phyloP scores from a whole-genome alignment of 2,329 filamentous ascomycete genomes.

The Cercospora sp. region DNA sequence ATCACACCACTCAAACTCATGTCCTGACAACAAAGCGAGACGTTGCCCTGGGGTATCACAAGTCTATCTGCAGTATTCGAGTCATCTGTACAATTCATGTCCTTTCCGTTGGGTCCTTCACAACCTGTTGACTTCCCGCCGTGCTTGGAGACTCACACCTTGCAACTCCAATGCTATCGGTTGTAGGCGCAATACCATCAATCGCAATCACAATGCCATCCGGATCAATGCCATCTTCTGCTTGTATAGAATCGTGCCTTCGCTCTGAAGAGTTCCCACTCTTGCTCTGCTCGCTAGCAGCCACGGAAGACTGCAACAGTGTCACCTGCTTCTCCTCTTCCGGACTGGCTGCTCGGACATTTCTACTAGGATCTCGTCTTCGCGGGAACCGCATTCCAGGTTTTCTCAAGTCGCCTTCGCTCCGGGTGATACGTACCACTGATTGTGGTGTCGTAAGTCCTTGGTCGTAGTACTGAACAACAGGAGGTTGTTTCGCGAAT shows the following conservation, averaged over 20 bases:
- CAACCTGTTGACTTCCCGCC: not conserved
- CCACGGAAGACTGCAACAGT: not conserved
- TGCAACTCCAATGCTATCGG: not conserved
- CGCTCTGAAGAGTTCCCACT: not conserved
- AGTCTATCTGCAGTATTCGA: not conserved
- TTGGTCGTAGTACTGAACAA: not conserved
- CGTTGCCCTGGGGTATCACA: not conserved
- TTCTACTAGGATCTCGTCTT: not conserved
- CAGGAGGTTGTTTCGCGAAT: not conserved
- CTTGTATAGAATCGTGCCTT: not conserved
- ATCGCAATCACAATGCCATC: not conserved
- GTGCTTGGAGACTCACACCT: not conserved
- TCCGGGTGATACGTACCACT: not conserved
- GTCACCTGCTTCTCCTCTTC: not conserved
- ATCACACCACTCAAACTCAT: not conserved
- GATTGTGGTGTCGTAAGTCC: not conserved
- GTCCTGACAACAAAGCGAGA: not conserved
- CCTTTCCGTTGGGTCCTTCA: not conserved
- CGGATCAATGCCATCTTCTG: not conserved
- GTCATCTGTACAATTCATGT: not conserved
- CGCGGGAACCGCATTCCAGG: slow-evolving; percentile 1
- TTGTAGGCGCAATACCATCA: not conserved
- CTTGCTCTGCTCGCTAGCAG: not conserved
- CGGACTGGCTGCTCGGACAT: not conserved
- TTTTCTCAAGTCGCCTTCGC: slow-evolving; percentile 1